phyloP scores from a whole-genome alignment of 208 protist species.

The Jaenimonas drosophilae region DNA sequence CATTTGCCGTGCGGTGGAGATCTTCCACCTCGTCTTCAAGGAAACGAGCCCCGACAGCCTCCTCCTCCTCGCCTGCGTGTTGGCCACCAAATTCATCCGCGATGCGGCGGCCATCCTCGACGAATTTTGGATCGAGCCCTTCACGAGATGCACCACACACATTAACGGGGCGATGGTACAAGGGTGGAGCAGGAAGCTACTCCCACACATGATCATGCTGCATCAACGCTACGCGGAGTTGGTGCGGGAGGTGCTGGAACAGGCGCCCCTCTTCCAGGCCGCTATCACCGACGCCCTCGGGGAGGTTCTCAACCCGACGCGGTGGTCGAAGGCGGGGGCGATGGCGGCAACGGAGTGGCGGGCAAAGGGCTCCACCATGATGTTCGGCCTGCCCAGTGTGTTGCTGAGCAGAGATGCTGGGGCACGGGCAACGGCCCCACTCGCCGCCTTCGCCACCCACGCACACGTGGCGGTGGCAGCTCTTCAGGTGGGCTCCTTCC shows the following conservation, averaged over 20 bases:
- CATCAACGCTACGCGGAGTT: slow-evolving; percentile 22
- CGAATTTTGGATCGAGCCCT: no score
- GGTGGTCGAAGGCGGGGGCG: slow-evolving; percentile 12
- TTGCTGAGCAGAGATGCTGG: slow-evolving; percentile 39
- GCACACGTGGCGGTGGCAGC: slow-evolving; percentile 8
- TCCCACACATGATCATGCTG: slow-evolving; percentile 9
- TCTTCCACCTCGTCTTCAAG: slow-evolving; percentile 27
- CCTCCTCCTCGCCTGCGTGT: slow-evolving; percentile 34
- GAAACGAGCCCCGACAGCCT: slow-evolving; percentile 24
- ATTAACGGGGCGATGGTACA: no score
- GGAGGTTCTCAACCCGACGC: slow-evolving; percentile 32
- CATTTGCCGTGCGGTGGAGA: slow-evolving; percentile 20
- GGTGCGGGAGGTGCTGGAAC: slow-evolving; percentile 22
- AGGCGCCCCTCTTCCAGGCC: slow-evolving; percentile 15
- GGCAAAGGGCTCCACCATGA: neutral
- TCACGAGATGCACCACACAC: neutral
- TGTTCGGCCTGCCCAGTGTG: slow-evolving; percentile 20
- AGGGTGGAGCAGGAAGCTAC: no score
- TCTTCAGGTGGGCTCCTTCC: slow-evolving; percentile 21
- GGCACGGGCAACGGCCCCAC: slow-evolving; percentile 13
- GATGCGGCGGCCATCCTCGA: slow-evolving; percentile 15
- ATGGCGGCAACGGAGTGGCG: neutral
- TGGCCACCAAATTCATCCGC: slow-evolving; percentile 36
- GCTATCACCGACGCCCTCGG: slow-evolving; percentile 37
- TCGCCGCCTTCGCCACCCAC: slow-evolving; percentile 10